Evolutionary conservation across 176 grass and related monocot species (phyloP), one percentile per base, ranked within the genome.

Genomic region (Ensete glaucum): DNA sequence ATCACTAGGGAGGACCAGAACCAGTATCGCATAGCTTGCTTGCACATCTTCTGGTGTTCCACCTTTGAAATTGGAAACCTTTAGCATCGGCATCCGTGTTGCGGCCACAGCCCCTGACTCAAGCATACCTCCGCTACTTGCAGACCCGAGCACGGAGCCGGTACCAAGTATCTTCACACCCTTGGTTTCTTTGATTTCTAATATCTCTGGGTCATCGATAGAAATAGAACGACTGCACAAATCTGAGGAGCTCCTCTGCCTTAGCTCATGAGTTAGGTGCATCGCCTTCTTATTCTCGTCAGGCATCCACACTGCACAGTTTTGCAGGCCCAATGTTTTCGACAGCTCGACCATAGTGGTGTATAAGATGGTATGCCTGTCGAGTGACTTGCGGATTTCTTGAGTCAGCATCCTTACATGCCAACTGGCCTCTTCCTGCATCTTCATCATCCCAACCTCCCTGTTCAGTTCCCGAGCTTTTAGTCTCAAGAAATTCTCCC

Each of bases 231-330:
- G 60, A 22, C 34, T 49, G 16, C 52, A 78, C 22, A 76, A 63
- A 60, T 64, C 56, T 11, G 22, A 50, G 3, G 69, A 69, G 73
- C 79, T 67, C 43, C 75, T 78, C 17, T 78, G 80, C 19, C 71
- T 70, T 49, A 99, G 82, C 78, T 99, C 82, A 62, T 94, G 90
- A 1, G 90, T 99, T 24, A 94, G 69, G 68, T 80, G 79, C 84
- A 99, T 86, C 24, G 80, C 78, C 15, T 53, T 64, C 78, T 62
- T 82, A 54, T 63, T 77, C 0, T 71, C 69, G 22, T 86, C 74
- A 7, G 95, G 90, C 95, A 99, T 99, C 95, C 95, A 94, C 50
- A 99, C 90, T 52, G 88, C 95, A 21, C 95, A 99, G 43, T 99
- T 99, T 16, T 59, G 64, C 78, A 99, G 85, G 17, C 19, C 83